A percentile compares a stretch with the other conserved stretches of the same genome.
These are phyloP conservation scores for Clavispora fructus DNA, from an alignment of 805 yeast species.

Conservation along the genomic window DNA sequence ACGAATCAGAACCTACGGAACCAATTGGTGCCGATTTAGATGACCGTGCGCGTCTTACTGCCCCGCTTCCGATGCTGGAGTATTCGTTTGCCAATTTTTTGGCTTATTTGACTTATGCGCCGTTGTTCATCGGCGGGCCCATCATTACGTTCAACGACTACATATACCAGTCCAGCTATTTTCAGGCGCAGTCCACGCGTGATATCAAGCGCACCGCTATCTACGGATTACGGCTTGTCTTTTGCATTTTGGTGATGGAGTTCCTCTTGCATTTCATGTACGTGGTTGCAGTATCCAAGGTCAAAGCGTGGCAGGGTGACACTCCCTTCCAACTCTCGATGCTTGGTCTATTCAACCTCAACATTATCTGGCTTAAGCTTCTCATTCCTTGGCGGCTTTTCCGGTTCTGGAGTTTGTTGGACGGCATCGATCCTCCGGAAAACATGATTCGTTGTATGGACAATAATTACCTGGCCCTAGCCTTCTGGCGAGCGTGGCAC, in stretches of 20 bases:
- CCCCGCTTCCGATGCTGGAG: conserved; percentile 54
- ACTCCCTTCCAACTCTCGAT: conserved; percentile 90
- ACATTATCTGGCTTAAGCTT: conserved; percentile 87
- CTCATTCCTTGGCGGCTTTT: conserved; percentile 95
- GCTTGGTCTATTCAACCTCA: conserved; percentile 88
- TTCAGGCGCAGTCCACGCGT: conserved; percentile 51
- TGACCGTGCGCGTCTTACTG: conserved; percentile 62
- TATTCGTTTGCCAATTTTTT: conserved; percentile 64
- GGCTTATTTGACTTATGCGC: conserved; percentile 78
- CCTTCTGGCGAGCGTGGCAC: conserved; percentile 99
- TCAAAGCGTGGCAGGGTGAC: conserved; percentile 84
- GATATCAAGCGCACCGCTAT: conserved; percentile 44
- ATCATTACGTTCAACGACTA: conserved; percentile 89
- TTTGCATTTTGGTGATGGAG: conserved; percentile 87
- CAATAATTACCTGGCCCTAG: conserved; percentile 85
- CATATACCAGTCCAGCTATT: conserved; percentile 60
- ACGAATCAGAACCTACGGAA: not conserved
- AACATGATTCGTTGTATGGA: conserved; percentile 96
- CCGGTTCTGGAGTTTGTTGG: conserved; percentile 88
- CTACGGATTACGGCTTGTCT: conserved; percentile 62
- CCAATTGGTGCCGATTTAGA: conserved; percentile 22
- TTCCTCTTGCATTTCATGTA: conserved; percentile 79
- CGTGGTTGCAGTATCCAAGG: conserved; percentile 88
- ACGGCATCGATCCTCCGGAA: conserved; percentile 94
- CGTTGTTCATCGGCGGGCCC: conserved; percentile 94